Conservation (phyloP, 2,329 filamentous ascomycete species). For the Coniochaeta pulveracea region DNA sequence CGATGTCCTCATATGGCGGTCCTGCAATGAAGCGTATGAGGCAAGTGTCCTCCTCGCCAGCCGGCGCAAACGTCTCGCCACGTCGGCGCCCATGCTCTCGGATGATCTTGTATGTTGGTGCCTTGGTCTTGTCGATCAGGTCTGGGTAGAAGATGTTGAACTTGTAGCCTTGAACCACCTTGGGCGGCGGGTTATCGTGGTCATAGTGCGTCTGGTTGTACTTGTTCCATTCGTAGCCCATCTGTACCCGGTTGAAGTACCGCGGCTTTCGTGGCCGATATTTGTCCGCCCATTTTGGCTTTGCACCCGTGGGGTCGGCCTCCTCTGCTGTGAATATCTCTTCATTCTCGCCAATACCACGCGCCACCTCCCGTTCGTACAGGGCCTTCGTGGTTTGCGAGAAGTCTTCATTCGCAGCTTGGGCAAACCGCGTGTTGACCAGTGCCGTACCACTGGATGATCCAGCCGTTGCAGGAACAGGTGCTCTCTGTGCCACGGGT, state of each 20-base stretch:
- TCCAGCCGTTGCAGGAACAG: slow-evolving; percentile 8
- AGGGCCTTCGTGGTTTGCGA: slow-evolving; percentile 79
- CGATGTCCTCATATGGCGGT: slow-evolving; percentile 91
- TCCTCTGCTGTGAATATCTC: slow-evolving; percentile 93
- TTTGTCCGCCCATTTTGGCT: slow-evolving; percentile 72
- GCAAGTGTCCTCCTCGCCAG: slow-evolving; percentile 94
- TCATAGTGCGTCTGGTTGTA: slow-evolving; percentile 99
- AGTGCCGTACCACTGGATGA: slow-evolving; percentile 34
- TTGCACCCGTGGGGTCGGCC: slow-evolving; percentile 50
- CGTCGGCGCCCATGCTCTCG: slow-evolving; percentile 81
- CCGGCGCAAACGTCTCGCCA: slow-evolving; percentile 85
- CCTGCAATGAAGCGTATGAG: slow-evolving; percentile 92
- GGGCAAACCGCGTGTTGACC: slow-evolving; percentile 46
- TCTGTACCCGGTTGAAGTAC: slow-evolving; percentile 96
- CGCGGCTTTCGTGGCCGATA: slow-evolving; percentile 83
- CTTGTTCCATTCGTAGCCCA: slow-evolving; percentile 99
- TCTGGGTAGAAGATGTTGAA: slow-evolving; percentile 99
- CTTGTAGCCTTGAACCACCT: slow-evolving; percentile 97
- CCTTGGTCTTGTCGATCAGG: slow-evolving; percentile 86
- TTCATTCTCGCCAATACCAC: slow-evolving; percentile 85
- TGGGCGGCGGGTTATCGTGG: slow-evolving; percentile 93
- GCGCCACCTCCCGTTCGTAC: slow-evolving; percentile 86
- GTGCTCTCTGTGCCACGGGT: slow-evolving; percentile 10
- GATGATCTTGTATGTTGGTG: slow-evolving; percentile 92
- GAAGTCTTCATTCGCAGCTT: slow-evolving; percentile 63